Conservation (phyloP, 2,329 filamentous ascomycete genomes). For the Pseudogymnoascus sp. region DNA sequence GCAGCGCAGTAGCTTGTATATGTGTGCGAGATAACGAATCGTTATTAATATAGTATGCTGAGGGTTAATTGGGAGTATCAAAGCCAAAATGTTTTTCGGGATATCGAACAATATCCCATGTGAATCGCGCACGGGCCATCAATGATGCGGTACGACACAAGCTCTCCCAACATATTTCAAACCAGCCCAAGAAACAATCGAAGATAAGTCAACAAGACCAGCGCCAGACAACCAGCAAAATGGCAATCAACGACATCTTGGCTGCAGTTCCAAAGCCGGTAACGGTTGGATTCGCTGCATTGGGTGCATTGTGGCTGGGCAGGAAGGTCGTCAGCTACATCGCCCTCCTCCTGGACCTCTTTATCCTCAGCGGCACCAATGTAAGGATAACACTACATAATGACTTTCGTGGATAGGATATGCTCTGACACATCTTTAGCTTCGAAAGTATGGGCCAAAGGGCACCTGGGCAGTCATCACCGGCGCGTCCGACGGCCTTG, state of each 20-base stretch:
- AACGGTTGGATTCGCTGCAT: slow-evolving; percentile 33
- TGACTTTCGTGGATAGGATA: background rate
- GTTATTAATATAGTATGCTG: background rate
- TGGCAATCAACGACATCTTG: slow-evolving; percentile 28
- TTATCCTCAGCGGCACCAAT: slow-evolving; percentile 56
- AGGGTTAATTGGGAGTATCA: background rate
- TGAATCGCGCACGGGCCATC: background rate
- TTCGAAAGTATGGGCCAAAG: slow-evolving; percentile 81
- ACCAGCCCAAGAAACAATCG: background rate
- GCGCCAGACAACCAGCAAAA: background rate
- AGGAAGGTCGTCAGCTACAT: slow-evolving; percentile 49
- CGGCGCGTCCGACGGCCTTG: slow-evolving; percentile 90
- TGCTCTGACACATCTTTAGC: slow-evolving; percentile 33
- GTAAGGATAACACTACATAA: slow-evolving; percentile 34
- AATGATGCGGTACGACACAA: background rate
- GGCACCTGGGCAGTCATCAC: slow-evolving; percentile 93
- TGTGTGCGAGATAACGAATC: background rate
- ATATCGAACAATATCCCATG: background rate
- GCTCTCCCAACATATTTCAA: slow-evolving; percentile 4
- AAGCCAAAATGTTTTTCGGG: background rate
- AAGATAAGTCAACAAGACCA: background rate
- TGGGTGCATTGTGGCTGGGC: slow-evolving; percentile 52
- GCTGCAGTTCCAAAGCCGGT: slow-evolving; percentile 36
- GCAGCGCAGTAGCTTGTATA: background rate
- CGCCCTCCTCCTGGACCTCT: slow-evolving; percentile 56